A percentile compares a stretch with the other conserved stretches of the same genome.
Evolutionary conservation across 192 early-diverging fungal genomes (phyloP).

Genomic region (Linnemannia hyalina): DNA sequence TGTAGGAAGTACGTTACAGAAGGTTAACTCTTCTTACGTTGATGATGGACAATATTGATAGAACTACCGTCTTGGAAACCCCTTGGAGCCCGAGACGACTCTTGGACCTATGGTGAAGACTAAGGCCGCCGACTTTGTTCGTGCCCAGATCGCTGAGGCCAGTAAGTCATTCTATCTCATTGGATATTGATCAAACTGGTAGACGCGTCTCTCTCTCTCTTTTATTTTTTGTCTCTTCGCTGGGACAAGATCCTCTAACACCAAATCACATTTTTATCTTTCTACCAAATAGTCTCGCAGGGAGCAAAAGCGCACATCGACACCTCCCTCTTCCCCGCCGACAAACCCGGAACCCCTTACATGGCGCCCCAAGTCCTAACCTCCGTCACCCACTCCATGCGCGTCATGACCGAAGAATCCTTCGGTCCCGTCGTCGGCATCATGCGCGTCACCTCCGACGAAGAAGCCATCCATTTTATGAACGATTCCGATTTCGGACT

Average conservation of each 20-base stretch:
- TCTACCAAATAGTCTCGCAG: conserved; percentile 59
- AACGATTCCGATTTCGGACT: conserved; percentile 86
- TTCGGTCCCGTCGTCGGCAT: conserved; percentile 89
- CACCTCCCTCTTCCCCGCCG: conserved; percentile 63
- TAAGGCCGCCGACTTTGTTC: conserved; percentile 75
- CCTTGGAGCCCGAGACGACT: conserved; percentile 69
- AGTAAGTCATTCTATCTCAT: conserved; percentile 41
- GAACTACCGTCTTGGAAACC: conserved; percentile 78
- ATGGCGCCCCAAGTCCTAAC: conserved; percentile 83
- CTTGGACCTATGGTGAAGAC: conserved; percentile 83
- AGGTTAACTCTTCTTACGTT: neutral
- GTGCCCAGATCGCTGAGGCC: conserved; percentile 77
- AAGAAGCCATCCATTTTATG: conserved; percentile 83
- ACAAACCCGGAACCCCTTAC: conserved; percentile 74
- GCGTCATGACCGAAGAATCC: conserved; percentile 84
- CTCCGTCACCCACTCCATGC: conserved; percentile 81
- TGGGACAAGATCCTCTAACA: neutral
- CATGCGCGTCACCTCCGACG: conserved; percentile 79
- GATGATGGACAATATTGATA: conserved; percentile 7
- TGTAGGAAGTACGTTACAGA: too few relatives aligned
- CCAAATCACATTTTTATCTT: too few relatives aligned
- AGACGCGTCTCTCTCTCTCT: neutral
- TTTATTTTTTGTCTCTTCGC: neutral
- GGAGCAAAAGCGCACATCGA: conserved; percentile 80
- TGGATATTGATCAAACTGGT: neutral